phyloP scores from a whole-genome alignment of 441 rosid genomes.

The Geranium incanum region DNA sequence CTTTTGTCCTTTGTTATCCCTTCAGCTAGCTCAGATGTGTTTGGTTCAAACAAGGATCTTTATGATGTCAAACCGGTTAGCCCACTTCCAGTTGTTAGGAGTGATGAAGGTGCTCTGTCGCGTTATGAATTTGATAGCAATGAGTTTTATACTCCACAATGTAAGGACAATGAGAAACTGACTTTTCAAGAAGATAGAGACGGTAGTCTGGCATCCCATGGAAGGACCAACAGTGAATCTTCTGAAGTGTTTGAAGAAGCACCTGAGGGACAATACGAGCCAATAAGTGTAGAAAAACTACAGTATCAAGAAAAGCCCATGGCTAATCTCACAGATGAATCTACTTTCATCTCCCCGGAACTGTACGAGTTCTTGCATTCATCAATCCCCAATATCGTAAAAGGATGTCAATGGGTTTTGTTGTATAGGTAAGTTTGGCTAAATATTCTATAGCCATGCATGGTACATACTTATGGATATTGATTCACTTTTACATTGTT shows the following conservation, averaged over 20 bases:
- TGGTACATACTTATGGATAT: conserved; percentile 21
- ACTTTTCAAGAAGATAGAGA: conserved; percentile 19
- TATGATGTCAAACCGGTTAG: conserved; percentile 26
- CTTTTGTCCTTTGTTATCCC: conserved; percentile 43
- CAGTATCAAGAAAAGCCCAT: conserved; percentile 29
- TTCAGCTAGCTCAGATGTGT: conserved; percentile 29
- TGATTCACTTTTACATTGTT: conserved; percentile 31
- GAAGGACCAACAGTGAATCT: conserved; percentile 33
- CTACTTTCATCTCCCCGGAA: conserved; percentile 57
- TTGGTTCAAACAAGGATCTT: conserved; percentile 34
- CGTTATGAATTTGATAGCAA: conserved; percentile 24
- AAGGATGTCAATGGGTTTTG: conserved; percentile 81
- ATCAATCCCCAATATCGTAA: conserved; percentile 77
- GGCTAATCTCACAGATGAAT: conserved; percentile 42
- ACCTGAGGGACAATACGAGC: conserved; percentile 27
- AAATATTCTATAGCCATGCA: conserved; percentile 15
- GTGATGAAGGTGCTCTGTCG: conserved; percentile 29
- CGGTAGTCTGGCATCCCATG: conserved; percentile 21
- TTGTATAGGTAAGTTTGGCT: conserved; percentile 60
- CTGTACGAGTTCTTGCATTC: conserved; percentile 65
- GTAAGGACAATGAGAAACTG: conserved; percentile 21
- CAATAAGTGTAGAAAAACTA: not conserved
- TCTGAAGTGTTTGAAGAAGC: conserved; percentile 44
- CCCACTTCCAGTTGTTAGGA: conserved; percentile 32
- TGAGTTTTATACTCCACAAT: conserved; percentile 23